Base-by-base conservation (phyloP, 768 basidiomycete species). In the Boletus insuetus region DNA sequence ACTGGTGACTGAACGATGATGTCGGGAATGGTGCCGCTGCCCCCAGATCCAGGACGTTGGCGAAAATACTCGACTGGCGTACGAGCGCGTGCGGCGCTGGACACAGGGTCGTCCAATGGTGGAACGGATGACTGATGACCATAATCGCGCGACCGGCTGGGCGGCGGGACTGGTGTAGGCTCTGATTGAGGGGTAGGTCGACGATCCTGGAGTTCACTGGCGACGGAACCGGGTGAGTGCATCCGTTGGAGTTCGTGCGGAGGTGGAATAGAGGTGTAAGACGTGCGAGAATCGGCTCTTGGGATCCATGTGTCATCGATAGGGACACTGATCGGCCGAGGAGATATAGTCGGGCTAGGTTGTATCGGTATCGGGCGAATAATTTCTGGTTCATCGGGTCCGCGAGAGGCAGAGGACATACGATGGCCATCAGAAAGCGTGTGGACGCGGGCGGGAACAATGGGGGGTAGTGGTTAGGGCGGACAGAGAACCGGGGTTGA, bases 1-100 rank as follows among this genome's bases (percentile, higher is more conserved):
- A 81, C 80, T 12, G 80, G 81, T 16, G 80, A 73, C 63, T 79
- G 73, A 31, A 82, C 71, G 37, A 75, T 58, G 50, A 81, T 81
- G 37, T 72, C 69, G 4, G 74, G 76, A 19, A 80, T 69, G 29
- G 48, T 54, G 12, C 71, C 74, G 16, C 64, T 60, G 32, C 66
- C 65, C 1, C 65, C 65, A 0, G 77, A 78, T 8, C 55, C 41
- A 3, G 66, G 64, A 5, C 73, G 72, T 44, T 67, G 65, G 37
- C 66, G 58, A 46, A 73, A 58, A 47, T 68, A 45, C 20, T 71
- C 58, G 19, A 61, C 24, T 4, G 64, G 59, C 46, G 64, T 50
- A 14, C 63, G 60, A n/a, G 46, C 41, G 39, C 62, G 68, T 22
- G 58, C 49, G 2, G 53, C 34, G 24, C 58, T 31, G 12, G 62